These are phyloP conservation scores for Penicillium longicatenatum DNA, from an alignment of 495 filamentous ascomycete species.

Conservation along the genomic window DNA sequence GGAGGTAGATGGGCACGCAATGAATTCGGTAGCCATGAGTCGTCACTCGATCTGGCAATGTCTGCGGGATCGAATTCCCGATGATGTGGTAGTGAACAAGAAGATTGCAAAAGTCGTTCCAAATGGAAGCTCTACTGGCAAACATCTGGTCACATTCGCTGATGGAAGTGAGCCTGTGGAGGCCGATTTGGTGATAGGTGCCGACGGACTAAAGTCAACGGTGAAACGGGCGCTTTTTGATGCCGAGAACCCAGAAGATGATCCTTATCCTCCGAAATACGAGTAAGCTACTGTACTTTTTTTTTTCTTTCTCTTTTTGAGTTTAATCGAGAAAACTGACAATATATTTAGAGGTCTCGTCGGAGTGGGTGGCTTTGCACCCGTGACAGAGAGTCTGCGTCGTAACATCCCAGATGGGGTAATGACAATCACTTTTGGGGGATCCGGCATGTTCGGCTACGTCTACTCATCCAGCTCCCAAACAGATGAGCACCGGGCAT, in stretches of 20 bases:
- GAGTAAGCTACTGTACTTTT: too few species aligned
- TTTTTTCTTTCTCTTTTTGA: background rate
- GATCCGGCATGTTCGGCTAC: constrained; percentile 13
- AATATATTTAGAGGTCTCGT: constrained; percentile 4
- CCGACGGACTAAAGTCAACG: constrained; percentile 24
- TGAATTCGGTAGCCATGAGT: constrained; percentile 14
- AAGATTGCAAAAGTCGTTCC: constrained; percentile 5
- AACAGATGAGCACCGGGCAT: background rate
- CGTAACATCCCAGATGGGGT: background rate
- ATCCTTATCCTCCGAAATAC: constrained; percentile 13
- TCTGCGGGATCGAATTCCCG: constrained; percentile 9
- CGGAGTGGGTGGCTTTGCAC: constrained; percentile 11
- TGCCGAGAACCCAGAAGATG: background rate
- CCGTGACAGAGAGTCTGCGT: constrained; percentile 4
- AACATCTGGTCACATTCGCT: constrained; percentile 10
- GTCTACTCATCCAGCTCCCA: constrained; percentile 8
- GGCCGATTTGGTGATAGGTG: constrained; percentile 12
- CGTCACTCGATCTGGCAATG: constrained; percentile 12
- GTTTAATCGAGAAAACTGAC: background rate
- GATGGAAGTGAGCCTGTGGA: constrained; percentile 12
- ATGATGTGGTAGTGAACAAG: constrained; percentile 9
- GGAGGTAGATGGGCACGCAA: constrained; percentile 22
- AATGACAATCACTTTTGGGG: constrained; percentile 11
- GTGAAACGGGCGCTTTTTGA: constrained; percentile 14
- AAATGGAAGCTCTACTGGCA: background rate